A percentile compares a stretch with the other conserved stretches of the same genome.
Evolutionary conservation across 306 rosid genomes (phyloP).

Genomic region (Canavalia ensiformis): DNA sequence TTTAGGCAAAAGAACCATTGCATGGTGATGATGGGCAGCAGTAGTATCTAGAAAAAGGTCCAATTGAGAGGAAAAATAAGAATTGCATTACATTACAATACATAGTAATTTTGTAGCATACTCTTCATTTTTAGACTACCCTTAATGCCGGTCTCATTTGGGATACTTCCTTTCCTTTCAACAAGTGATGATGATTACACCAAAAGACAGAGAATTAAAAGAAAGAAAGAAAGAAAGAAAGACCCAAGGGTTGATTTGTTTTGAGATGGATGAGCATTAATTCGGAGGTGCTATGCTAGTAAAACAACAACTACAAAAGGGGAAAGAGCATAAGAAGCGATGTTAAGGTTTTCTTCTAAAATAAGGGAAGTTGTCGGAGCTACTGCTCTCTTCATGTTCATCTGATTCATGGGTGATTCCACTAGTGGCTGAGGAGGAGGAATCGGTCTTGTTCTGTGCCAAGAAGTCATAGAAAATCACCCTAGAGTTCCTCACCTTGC

Average conservation of each 20-base stretch:
- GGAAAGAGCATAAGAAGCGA: neutral
- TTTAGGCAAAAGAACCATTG: neutral
- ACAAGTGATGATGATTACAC: conserved; percentile 38
- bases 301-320: conserved; percentile 26
- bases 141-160: conserved; percentile 56
- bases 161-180: conserved; percentile 40
- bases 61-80: neutral
- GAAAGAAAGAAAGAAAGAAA: neutral
- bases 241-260: conserved; percentile 35
- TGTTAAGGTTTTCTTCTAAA: conserved; percentile 57
- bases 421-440: conserved; percentile 73
- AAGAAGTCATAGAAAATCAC: conserved; percentile 89
- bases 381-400: conserved; percentile 84
- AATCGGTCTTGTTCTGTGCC: conserved; percentile 56
- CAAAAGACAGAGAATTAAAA: conserved; percentile 23
- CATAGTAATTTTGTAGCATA: conserved; percentile 40
- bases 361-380: conserved; percentile 65
- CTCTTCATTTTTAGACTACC: conserved; percentile 17
- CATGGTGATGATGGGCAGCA: neutral
- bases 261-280: no score
- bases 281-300: conserved; percentile 9
- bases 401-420: conserved; percentile 67
- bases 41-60: neutral
- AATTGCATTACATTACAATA: conserved; percentile 52
- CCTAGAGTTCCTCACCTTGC: conserved; percentile 30